Evolutionary conservation across 2,329 filamentous ascomycete species (phyloP).

Genomic region (Metarhizium brunneum): DNA sequence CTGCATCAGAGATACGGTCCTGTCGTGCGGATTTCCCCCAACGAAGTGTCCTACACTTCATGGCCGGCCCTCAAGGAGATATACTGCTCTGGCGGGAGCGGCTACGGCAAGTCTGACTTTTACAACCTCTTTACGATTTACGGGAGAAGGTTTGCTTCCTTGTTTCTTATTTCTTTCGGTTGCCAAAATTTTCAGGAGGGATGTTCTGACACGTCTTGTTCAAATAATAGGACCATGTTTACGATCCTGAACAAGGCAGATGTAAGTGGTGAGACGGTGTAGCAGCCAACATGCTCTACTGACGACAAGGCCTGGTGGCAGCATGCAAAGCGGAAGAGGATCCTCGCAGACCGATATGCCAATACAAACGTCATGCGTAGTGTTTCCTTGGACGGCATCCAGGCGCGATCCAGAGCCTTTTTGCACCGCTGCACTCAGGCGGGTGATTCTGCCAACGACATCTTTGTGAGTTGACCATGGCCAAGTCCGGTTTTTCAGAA

Average conservation of each 20-base stretch:
- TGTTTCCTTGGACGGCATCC: constrained; percentile 45
- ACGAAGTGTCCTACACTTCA: constrained; percentile 35
- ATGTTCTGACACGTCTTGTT: not conserved
- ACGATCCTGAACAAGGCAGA: constrained; percentile 45
- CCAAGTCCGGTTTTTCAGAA: not conserved
- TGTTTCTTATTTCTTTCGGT: not conserved
- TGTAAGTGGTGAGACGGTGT: constrained; percentile 23
- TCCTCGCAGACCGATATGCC: constrained; percentile 58
- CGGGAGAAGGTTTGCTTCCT: constrained; percentile 37
- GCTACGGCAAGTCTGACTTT: constrained; percentile 57
- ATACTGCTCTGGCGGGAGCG: constrained; percentile 51
- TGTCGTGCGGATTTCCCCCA: constrained; percentile 35
- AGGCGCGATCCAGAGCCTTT: constrained; percentile 46
- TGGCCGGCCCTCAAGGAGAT: constrained; percentile 30
- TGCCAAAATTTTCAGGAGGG: not conserved
- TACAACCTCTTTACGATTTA: constrained; percentile 53
- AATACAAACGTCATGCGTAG: constrained; percentile 56
- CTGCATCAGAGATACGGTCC: constrained; percentile 32
- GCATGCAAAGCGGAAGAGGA: constrained; percentile 54
- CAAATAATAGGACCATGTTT: constrained; percentile 44
- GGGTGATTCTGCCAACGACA: constrained; percentile 27
- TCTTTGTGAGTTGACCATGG: constrained; percentile 43
- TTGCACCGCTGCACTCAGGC: constrained; percentile 40
- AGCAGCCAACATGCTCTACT: not conserved
- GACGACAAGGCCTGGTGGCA: constrained; percentile 16